Evolutionary conservation across 768 basidiomycete genomes (phyloP), one percentile per base, ranked within the genome.

Genomic region (Clathrus columnatus): DNA sequence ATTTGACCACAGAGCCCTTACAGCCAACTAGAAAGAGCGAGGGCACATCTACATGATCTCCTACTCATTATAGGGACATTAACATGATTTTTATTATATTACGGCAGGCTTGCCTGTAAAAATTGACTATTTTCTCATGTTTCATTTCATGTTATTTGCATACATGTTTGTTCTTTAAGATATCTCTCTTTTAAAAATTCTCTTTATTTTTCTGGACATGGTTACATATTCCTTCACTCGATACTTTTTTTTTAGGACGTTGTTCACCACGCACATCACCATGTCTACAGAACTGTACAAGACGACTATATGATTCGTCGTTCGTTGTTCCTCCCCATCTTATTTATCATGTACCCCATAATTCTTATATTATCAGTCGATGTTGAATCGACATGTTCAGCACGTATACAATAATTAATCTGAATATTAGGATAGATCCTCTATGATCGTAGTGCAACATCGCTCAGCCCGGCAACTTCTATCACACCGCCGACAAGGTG

Each of bases 401-500:
- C 18, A 18, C 14, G n/a, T 18, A 18, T 20, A 29, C 26, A 7
- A n/a, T n/a, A 45, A 54, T 10, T 24, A 41, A 24, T 46, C 6
- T 46, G 21, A 23, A 23, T 28, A 23, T 28, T 16, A 18, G 3
- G 20, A 4, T 14, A 4, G 26, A 5, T 23, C 21, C 14, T 27
- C 27, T 45, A 55, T 24, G 58, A 43, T 17, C 23, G 41, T 51
- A 91, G 69, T 29, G 84, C 84, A 54, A 77, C 71, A 28, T 83
- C 77, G n/a, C 85, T 79, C 41, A 98, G 67, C 20, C 83, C 85
- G 17, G 92, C 88, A 14, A 90, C 92, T 65, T 97, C 95, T 52
- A 98, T 86, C 11, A 93, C 74, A 1, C 96, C 96, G 18, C 96
- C 96, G 6, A 98, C 84, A 16, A 99, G 78, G 70, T 94, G 94